Conservation (phyloP, 2,329 filamentous ascomycete species). For the Scedosporium dehoogii region DNA sequence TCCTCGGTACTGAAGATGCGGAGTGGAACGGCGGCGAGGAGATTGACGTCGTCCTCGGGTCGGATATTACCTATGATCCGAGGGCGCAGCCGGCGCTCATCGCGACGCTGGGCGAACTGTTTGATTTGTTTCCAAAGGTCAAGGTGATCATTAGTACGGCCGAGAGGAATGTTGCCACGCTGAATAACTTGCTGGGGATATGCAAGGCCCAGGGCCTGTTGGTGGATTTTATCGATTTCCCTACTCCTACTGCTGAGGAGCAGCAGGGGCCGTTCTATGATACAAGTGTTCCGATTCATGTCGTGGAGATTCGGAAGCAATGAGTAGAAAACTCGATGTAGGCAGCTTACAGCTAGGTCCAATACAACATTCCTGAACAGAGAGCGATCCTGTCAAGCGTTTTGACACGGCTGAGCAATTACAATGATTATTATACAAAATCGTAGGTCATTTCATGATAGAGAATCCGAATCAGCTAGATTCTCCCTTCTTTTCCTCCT, state of each 20-base stretch:
- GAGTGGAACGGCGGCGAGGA: constrained; percentile 35
- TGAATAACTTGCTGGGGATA: constrained; percentile 49
- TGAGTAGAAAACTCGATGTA: background rate
- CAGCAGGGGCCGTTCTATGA: constrained; percentile 58
- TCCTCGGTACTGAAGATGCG: constrained; percentile 47
- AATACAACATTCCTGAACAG: too few species aligned
- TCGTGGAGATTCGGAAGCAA: constrained; percentile 18
- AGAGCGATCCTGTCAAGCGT: background rate
- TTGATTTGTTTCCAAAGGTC: constrained; percentile 43
- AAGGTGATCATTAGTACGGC: constrained; percentile 60
- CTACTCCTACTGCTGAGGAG: constrained; percentile 22
- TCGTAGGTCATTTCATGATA: background rate
- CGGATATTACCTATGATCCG: constrained; percentile 70
- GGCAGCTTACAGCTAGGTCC: background rate
- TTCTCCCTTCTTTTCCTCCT: constrained; percentile 30
- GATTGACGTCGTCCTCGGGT: constrained; percentile 60
- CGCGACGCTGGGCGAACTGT: constrained; percentile 52
- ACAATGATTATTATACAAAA: background rate
- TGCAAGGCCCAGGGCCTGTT: constrained; percentile 40
- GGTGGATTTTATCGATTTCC: constrained; percentile 33
- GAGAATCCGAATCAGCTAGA: background rate
- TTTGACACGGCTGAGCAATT: background rate
- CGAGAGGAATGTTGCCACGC: constrained; percentile 60
- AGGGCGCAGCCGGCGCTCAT: constrained; percentile 53
- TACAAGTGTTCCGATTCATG: constrained; percentile 47